Base-by-base conservation (phyloP, 2,329 filamentous ascomycete species). In the Colletotrichum orchidophilum region DNA sequence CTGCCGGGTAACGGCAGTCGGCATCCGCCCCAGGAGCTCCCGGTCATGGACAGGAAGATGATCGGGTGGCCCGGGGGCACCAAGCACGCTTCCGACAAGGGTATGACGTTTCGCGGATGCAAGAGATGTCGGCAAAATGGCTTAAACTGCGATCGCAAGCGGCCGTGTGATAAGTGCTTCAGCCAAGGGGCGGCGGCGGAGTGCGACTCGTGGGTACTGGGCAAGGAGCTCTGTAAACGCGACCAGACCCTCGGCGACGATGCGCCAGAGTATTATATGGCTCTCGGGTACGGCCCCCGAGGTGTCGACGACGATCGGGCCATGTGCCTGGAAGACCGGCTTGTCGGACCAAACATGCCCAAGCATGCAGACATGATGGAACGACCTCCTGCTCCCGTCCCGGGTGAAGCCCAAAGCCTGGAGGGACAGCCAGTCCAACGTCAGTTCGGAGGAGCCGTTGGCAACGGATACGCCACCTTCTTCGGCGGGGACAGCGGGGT, bases 151-250 rank as follows among this genome's bases (percentile, higher is more conserved):
- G 82, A 83, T 58, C 77, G 78, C 1, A 80, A 81, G 63, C 76
- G 81, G 24, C 82, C 81, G 1, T 83, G 82, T 66, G 79, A 82
- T 61, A 79, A 76, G 4, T 83, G 82, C 74, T 65, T 72, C 12
- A 24, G 62, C 8, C 39, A 67, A 24, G 72, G 64, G 1, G 33
- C 64, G 11, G 29, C 46, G 50, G 12, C 53, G 3, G 68, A 74
- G 9, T 75, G 75, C 18, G 72, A 76, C 15, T 26, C n/a, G 6
- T 75, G 46, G 21, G n/a, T 35, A 3, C 21, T 11, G 6, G 24
- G 26, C 26, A 27, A 42, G 26, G 62, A 54, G 11, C n/a, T 8
- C n/a, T 50, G 33, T 9, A 54, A 5, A n/a, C 55, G 63, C 13
- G 9, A 63, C 33, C 69, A 68, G 5, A 66, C 61, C n/a, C 49